Conservation (phyloP, 2,329 filamentous ascomycete genomes). For the Catunica adiposa region DNA sequence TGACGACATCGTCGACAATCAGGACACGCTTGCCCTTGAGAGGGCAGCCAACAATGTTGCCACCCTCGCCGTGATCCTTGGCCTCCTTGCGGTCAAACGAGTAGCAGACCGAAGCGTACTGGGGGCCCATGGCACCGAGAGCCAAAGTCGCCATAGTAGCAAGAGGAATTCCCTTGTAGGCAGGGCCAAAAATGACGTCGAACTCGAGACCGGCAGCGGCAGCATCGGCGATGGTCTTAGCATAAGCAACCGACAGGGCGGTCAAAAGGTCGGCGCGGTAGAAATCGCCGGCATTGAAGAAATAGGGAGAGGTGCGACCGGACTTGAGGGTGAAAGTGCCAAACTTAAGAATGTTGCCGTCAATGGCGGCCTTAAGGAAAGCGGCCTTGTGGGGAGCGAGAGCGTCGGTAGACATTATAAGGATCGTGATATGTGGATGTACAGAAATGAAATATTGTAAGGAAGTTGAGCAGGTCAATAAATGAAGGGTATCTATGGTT, state of each 20-base stretch:
- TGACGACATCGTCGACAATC: constrained; percentile 93
- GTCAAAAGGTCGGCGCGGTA: constrained; percentile 63
- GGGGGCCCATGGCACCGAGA: constrained; percentile 51
- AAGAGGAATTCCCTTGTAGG: constrained; percentile 96
- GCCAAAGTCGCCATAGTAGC: constrained; percentile 61
- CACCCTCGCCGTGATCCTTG: constrained; percentile 91
- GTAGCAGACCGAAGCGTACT: constrained; percentile 59
- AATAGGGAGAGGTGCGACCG: constrained; percentile 81
- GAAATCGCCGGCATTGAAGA: constrained; percentile 92
- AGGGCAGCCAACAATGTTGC: constrained; percentile 74
- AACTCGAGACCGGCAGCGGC: constrained; percentile 35
- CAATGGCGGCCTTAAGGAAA: constrained; percentile 54
- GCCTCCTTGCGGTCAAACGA: constrained; percentile 92
- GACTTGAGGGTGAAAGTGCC: constrained; percentile 85
- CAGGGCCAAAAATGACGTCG: constrained; percentile 82
- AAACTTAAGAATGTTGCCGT: constrained; percentile 58
- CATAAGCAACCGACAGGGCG: constrained; percentile 69
- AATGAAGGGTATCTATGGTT: too few species aligned
- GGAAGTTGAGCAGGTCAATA: neutral
- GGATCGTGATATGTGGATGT: neutral
- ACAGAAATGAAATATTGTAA: neutral
- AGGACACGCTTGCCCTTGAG: constrained; percentile 73
- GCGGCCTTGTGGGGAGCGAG: constrained; percentile 51
- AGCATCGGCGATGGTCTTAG: constrained; percentile 41
- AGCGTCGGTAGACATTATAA: constrained; percentile 24